Percentiles rank a stretch among this genome's conserved stretches.
These are phyloP conservation scores for Dissophora globulifera DNA, from an alignment of 192 early-diverging fungal species.

Conservation along the genomic window DNA sequence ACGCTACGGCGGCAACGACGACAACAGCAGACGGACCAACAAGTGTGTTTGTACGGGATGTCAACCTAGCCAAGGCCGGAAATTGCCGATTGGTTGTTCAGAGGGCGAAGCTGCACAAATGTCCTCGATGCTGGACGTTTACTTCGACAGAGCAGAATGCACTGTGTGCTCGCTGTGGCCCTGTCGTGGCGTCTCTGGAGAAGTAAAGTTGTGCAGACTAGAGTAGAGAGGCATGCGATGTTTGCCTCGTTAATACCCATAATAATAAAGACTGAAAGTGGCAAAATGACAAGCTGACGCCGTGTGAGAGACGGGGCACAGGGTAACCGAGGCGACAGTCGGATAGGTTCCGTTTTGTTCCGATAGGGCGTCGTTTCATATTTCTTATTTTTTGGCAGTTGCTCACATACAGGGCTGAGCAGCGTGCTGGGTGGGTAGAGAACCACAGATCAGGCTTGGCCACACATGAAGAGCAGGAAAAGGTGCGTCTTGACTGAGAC, in stretches of 20 bases:
- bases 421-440: too few relatives aligned
- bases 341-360: too few relatives aligned
- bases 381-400: too few relatives aligned
- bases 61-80: conserved; percentile 7
- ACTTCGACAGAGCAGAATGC: conserved; percentile 52
- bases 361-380: too few relatives aligned
- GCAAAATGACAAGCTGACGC: too few relatives aligned
- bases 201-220: neutral
- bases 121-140: conserved; percentile 83
- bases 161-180: conserved; percentile 71
- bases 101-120: conserved; percentile 68
- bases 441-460: too few relatives aligned
- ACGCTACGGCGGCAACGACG: neutral
- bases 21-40: conserved; percentile 1
- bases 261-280: neutral
- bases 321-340: too few relatives aligned
- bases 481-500: too few relatives aligned
- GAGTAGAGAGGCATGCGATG: neutral
- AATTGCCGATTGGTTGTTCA: conserved; percentile 56
- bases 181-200: conserved; percentile 31
- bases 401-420: too few relatives aligned
- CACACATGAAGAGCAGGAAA: too few relatives aligned
- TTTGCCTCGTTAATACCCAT: neutral
- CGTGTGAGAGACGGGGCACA: too few relatives aligned
- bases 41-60: conserved; percentile 12